Base-by-base conservation (phyloP, 176 grass and related monocot species). In the Chrysopogon serrulatus region DNA sequence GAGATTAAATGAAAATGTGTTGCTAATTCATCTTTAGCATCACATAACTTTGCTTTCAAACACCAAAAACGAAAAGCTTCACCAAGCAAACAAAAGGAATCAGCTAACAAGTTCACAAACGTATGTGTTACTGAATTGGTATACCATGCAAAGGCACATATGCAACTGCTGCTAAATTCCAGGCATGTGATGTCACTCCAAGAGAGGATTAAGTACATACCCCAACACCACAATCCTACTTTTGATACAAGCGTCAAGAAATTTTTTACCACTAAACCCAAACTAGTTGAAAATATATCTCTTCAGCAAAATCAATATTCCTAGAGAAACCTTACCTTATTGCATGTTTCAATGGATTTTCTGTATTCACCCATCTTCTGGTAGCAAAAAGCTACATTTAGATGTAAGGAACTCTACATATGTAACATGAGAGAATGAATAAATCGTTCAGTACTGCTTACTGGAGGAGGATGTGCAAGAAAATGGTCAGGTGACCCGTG, bases 321-420 rank as follows among this genome's bases (percentile, higher is more conserved):
- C 5, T 4, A 56, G 33, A 40, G 27, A 76, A 73, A 26, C 12
- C 24, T 74, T 74, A 96, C 96, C 93, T 98, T 98, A 86, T 98
- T 96, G 87, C 96, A 98, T 12, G 86, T 76, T 68, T 98, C 96
- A 81, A 94, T 92, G 48, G 96, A 95, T 83, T 92, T 98, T 84
- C 89, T 95, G 68, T 86, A 84, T 68, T 98, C 91, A 16, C 85
- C 91, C 45, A 92, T 88, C 90, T 94, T 98, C 87, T 96, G 93
- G 75, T 95, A 94, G 87, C 96, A 98, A 78, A 90, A 90, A 75
- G 93, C 96, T 71, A 98, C 91, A 90, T 98, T 98, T 64, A 98
- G 88, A 85, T 98, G 89, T 63, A 98, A 68, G 54, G 77, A 88
- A 86, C 82, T 98, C 96, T 98, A 89, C 84, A 77, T 60, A 17